Percentiles rank a stretch among this genome's conserved stretches.
These are phyloP conservation scores for Clonostachys chloroleuca DNA, from an alignment of 2,329 filamentous ascomycete species.

Conservation along the genomic window DNA sequence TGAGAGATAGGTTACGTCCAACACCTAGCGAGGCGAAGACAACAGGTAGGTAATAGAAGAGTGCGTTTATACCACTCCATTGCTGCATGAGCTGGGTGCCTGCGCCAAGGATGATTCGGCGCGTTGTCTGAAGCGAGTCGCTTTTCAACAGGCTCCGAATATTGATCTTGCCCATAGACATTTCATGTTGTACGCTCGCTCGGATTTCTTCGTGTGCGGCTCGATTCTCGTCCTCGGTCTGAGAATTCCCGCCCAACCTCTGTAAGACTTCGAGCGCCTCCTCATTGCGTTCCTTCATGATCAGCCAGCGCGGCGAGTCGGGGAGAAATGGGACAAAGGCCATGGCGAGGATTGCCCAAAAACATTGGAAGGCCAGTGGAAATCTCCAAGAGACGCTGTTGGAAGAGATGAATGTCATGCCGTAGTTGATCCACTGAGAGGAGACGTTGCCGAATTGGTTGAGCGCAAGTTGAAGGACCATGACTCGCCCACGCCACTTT, in stretches of 20 bases:
- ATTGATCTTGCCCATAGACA: neutral
- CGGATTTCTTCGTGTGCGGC: neutral
- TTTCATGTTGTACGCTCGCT: neutral
- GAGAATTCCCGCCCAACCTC: neutral
- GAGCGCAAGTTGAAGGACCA: slow-evolving; percentile 22
- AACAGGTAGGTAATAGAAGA: slow-evolving; percentile 6
- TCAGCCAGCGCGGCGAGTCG: slow-evolving; percentile 58
- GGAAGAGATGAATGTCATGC: slow-evolving; percentile 27
- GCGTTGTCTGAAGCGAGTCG: neutral
- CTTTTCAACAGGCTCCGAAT: neutral
- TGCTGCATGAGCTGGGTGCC: slow-evolving; percentile 8
- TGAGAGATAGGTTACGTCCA: slow-evolving; percentile 2
- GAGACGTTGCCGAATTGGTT: slow-evolving; percentile 21
- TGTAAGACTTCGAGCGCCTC: slow-evolving; percentile 48
- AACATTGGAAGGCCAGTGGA: slow-evolving; percentile 16
- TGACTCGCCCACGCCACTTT: slow-evolving; percentile 20
- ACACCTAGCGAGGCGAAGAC: slow-evolving; percentile 1
- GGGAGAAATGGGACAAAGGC: slow-evolving; percentile 58
- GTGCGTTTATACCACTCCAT: slow-evolving; percentile 7
- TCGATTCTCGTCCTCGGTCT: neutral
- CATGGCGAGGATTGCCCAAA: slow-evolving; percentile 32
- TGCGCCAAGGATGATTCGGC: slow-evolving; percentile 6
- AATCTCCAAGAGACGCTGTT: slow-evolving; percentile 19
- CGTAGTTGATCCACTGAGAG: slow-evolving; percentile 26
- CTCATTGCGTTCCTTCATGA: slow-evolving; percentile 48